These are phyloP conservation scores for Avicennia marina DNA, from an alignment of 257 asterid genomes.

Conservation along the genomic window DNA sequence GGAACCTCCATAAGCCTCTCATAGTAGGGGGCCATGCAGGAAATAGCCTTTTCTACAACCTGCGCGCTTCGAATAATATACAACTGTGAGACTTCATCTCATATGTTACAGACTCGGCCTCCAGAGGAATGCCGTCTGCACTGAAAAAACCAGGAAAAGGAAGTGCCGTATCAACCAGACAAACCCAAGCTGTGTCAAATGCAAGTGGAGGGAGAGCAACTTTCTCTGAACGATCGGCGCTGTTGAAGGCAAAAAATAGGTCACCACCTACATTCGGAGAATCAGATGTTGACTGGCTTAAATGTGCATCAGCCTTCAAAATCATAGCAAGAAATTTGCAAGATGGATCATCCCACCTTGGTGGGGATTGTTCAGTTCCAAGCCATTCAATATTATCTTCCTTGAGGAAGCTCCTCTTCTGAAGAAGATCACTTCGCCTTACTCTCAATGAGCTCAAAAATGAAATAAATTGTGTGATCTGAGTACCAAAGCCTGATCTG, in stretches of 20 bases:
- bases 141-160: conserved; percentile 70
- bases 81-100: conserved; percentile 86
- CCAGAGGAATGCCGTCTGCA: conserved; percentile 43
- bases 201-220: conserved; percentile 54
- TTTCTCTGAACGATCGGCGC: conserved; percentile 39
- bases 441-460: conserved; percentile 57
- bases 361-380: conserved; percentile 49
- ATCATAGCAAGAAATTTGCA: conserved; percentile 74
- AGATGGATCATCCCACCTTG: conserved; percentile 59
- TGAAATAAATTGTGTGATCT: conserved; percentile 54
- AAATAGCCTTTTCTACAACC: conserved; percentile 16
- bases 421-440: conserved; percentile 74
- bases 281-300: conserved; percentile 13
- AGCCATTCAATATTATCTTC: conserved; percentile 73
- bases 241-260: conserved; percentile 69
- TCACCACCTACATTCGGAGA: conserved; percentile 30
- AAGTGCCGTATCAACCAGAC: conserved; percentile 74
- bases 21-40: background rate
- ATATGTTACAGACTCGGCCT: conserved; percentile 32
- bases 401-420: conserved; percentile 46
- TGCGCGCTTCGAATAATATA: conserved; percentile 64
- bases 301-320: conserved; percentile 41
- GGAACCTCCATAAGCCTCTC: no score
- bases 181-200: conserved; percentile 44
- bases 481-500: conserved; percentile 54